phyloP scores from a whole-genome alignment of 495 filamentous ascomycete species.

The Aspergillus heteromorphus region DNA sequence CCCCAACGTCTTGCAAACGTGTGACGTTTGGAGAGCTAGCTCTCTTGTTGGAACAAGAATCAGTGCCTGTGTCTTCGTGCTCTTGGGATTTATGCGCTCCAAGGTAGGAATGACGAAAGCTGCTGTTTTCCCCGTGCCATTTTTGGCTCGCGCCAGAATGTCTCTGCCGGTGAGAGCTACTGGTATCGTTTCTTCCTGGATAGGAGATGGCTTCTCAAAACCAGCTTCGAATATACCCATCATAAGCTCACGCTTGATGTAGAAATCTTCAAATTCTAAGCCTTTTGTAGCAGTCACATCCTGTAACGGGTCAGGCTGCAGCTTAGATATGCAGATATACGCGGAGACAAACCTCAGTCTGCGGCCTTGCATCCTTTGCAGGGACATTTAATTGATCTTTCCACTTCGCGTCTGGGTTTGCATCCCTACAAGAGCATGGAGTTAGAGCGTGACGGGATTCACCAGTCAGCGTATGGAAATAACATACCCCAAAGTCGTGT shows the following conservation, averaged over 20 bases:
- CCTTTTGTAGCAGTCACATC: slow-evolving; percentile 98
- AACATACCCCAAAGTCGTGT: slow-evolving; percentile 64
- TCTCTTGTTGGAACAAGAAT: slow-evolving; percentile 96
- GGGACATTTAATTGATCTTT: slow-evolving; percentile 74
- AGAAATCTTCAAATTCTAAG: slow-evolving; percentile 94
- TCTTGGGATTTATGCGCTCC: slow-evolving; percentile 92
- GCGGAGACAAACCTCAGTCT: slow-evolving; percentile 74
- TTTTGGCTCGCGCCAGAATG: slow-evolving; percentile 94
- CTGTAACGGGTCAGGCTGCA: slow-evolving; percentile 39
- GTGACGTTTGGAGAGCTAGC: slow-evolving; percentile 96
- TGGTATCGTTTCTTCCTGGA: slow-evolving; percentile 98
- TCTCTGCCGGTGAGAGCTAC: slow-evolving; percentile 93
- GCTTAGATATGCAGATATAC: not conserved
- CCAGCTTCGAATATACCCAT: slow-evolving; percentile 99
- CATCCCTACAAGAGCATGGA: slow-evolving; percentile 38
- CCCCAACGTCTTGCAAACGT: slow-evolving; percentile 96
- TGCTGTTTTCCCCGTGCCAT: slow-evolving; percentile 96
- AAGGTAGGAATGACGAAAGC: slow-evolving; percentile 96
- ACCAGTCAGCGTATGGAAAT: not conserved
- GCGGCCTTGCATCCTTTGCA: slow-evolving; percentile 77
- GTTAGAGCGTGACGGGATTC: slow-evolving; percentile 13
- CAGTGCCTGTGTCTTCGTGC: slow-evolving; percentile 88
- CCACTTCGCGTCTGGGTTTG: slow-evolving; percentile 60
- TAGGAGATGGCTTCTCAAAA: slow-evolving; percentile 97
- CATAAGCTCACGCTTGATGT: slow-evolving; percentile 86